Percentiles rank a stretch among this genome's conserved stretches.
Evolutionary conservation across 371 early-diverging fungal genomes (phyloP).

Genomic region (Batkoa obscura): DNA sequence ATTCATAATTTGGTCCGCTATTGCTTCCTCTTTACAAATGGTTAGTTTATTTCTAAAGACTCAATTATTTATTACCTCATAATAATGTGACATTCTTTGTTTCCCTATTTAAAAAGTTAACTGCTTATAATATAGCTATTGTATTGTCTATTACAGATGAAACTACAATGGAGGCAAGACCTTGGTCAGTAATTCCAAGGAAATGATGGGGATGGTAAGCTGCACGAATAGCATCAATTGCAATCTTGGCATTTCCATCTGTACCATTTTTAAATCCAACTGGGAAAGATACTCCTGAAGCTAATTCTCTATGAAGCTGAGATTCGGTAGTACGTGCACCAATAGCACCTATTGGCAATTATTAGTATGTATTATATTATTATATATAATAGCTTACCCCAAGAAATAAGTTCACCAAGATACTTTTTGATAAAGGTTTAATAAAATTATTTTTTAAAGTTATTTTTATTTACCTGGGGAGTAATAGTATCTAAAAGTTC

Average conservation of each 20-base stretch:
- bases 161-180: slow-evolving; percentile 70
- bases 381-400: slow-evolving; percentile 31
- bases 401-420: slow-evolving; percentile 73
- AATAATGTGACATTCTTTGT: slow-evolving; percentile 11
- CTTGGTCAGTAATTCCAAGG: slow-evolving; percentile 83
- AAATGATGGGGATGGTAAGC: slow-evolving; percentile 74
- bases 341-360: slow-evolving; percentile 35
- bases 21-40: slow-evolving; percentile 79
- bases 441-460: neutral
- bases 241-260: slow-evolving; percentile 72
- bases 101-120: slow-evolving; percentile 8
- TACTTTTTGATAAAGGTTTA: slow-evolving; percentile 16
- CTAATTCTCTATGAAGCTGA: slow-evolving; percentile 83
- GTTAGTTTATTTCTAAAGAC: slow-evolving; percentile 25
- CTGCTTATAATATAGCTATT: too few relatives aligned
- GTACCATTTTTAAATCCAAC: slow-evolving; percentile 93
- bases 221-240: slow-evolving; percentile 79
- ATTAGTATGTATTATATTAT: neutral
- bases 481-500: slow-evolving; percentile 88
- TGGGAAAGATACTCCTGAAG: slow-evolving; percentile 80
- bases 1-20: slow-evolving; percentile 73
- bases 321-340: slow-evolving; percentile 89
- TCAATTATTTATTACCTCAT: neutral
- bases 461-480: slow-evolving; percentile 32
- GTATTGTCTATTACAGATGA: slow-evolving; percentile 80